Evolutionary conservation across 768 basidiomycete species (phyloP).

Genomic region (Tephrocybe sp.): DNA sequence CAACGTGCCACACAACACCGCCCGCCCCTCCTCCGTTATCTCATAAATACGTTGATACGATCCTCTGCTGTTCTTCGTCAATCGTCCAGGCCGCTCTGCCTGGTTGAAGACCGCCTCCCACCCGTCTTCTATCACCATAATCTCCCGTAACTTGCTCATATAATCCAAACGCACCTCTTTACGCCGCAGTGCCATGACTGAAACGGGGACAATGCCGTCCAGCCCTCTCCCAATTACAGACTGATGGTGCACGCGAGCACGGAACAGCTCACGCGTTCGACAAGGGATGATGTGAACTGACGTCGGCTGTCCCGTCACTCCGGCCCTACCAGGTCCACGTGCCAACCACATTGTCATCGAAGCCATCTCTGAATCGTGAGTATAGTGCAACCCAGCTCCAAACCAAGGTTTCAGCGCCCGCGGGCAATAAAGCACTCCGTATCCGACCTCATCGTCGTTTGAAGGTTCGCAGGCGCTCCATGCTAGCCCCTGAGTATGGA

Average conservation of each 20-base stretch:
- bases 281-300: constrained; percentile 29
- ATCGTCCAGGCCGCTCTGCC: constrained; percentile 34
- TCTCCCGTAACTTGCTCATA: constrained; percentile 60
- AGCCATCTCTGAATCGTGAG: constrained; percentile 48
- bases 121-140: constrained; percentile 66
- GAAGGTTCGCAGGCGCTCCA: constrained; percentile 32
- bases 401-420: constrained; percentile 22
- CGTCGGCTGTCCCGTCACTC: constrained; percentile 28
- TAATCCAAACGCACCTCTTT: constrained; percentile 61
- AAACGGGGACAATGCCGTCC: constrained; percentile 42
- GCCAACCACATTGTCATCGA: constrained; percentile 43
- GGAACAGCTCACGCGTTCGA: constrained; percentile 31
- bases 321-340: constrained; percentile 38
- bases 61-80: constrained; percentile 56
- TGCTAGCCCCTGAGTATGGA: constrained; percentile 24
- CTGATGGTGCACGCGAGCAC: constrained; percentile 45
- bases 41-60: constrained; percentile 41
- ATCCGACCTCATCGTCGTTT: constrained; percentile 58
- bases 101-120: constrained; percentile 30
- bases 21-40: constrained; percentile 36
- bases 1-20: constrained; percentile 26
- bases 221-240: constrained; percentile 43
- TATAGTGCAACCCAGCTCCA: constrained; percentile 30
- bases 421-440: constrained; percentile 38
- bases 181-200: constrained; percentile 41